These are phyloP conservation scores for Mycena crocata DNA, from an alignment of 768 basidiomycete species.

Conservation along the genomic window DNA sequence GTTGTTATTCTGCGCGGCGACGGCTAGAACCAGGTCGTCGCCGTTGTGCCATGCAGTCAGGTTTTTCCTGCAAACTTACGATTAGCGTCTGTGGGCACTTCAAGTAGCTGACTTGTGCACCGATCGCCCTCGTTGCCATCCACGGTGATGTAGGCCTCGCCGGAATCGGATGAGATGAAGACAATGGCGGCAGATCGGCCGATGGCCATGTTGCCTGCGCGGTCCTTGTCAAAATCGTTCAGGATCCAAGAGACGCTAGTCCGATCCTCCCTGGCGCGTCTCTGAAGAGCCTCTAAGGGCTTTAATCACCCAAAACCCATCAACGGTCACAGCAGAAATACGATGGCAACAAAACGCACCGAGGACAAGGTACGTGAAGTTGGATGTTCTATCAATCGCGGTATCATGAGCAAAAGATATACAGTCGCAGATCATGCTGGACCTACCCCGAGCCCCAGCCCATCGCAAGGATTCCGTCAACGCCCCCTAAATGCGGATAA, in stretches of 20 bases:
- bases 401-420: not conserved
- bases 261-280: constrained; percentile 72
- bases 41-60: constrained; percentile 81
- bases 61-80: constrained; percentile 58
- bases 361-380: constrained; percentile 85
- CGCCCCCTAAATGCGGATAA: constrained; percentile 53
- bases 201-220: constrained; percentile 60
- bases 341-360: constrained; percentile 50
- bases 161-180: constrained; percentile 86
- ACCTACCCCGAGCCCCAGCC: constrained; percentile 88
- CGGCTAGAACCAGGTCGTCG: constrained; percentile 75
- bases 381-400: constrained; percentile 61
- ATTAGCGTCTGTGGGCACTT: not conserved
- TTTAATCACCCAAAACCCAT: constrained; percentile 32
- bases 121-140: constrained; percentile 85
- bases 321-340: not conserved
- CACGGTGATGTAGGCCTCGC: constrained; percentile 85
- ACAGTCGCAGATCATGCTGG: too few species aligned
- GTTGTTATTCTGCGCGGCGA: constrained; percentile 75
- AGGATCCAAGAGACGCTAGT: constrained; percentile 77
- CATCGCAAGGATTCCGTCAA: constrained; percentile 84
- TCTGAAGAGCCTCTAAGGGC: constrained; percentile 87
- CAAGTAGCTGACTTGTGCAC: constrained; percentile 41
- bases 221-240: constrained; percentile 71
- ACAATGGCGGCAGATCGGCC: constrained; percentile 77